Evolutionary conservation across 176 grass and related monocot species (phyloP).

Genomic region (Raddia guianensis): DNA sequence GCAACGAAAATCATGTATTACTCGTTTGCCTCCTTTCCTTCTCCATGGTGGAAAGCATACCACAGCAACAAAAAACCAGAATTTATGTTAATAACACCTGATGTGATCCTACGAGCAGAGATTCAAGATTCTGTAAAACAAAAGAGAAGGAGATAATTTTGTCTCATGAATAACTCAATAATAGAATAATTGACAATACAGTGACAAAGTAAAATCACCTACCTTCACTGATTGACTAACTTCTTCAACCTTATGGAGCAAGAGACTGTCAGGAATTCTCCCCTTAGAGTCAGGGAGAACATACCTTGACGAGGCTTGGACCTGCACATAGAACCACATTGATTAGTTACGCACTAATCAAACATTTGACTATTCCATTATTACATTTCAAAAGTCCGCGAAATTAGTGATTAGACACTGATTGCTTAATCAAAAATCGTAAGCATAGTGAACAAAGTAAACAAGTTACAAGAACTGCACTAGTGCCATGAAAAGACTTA

Average conservation of each 20-base stretch:
- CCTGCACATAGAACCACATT: constrained; percentile 29
- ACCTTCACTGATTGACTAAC: constrained; percentile 63
- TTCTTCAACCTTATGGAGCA: constrained; percentile 69
- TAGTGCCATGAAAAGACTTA: neutral
- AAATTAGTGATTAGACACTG: neutral
- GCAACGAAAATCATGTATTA: neutral
- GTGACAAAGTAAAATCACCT: neutral
- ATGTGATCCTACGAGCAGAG: constrained; percentile 44
- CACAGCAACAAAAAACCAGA: neutral
- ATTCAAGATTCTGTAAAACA: constrained; percentile 64
- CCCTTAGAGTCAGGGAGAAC: constrained; percentile 21
- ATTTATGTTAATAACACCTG: neutral
- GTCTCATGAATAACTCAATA: constrained; percentile 5
- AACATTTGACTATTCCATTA: neutral
- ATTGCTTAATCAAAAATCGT: neutral
- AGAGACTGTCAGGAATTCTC: constrained; percentile 42
- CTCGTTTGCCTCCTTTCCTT: neutral
- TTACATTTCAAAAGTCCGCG: neutral
- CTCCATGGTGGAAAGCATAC: neutral
- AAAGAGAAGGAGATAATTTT: neutral
- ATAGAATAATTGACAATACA: neutral
- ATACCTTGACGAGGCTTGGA: constrained; percentile 43
- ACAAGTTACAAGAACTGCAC: neutral
- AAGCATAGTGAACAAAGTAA: neutral
- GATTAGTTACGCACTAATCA: neutral